These are phyloP conservation scores for Aspergillus sp. DNA, from an alignment of 2,329 filamentous ascomycete species.

Conservation along the genomic window DNA sequence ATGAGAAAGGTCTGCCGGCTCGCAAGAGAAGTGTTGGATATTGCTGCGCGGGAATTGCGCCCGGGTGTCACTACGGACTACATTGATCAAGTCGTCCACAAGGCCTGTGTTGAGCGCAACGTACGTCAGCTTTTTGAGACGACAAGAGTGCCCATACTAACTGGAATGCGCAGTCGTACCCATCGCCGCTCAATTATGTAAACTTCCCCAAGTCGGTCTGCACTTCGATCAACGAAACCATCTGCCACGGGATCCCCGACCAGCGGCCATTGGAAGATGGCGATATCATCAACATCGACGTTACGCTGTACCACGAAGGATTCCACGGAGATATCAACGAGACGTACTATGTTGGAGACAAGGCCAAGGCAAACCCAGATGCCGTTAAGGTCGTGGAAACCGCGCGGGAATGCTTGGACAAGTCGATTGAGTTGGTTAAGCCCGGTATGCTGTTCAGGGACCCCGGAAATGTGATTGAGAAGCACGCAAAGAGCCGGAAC, in stretches of 20 bases:
- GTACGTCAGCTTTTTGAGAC: constrained; percentile 48
- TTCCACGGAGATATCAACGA: constrained; percentile 97
- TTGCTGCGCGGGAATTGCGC: constrained; percentile 72
- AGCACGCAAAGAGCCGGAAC: constrained; percentile 74
- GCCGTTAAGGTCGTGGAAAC: constrained; percentile 86
- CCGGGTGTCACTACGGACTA: constrained; percentile 96
- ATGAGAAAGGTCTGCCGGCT: constrained; percentile 91
- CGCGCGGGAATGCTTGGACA: constrained; percentile 80
- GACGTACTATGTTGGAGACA: constrained; percentile 95
- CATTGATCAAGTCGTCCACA: constrained; percentile 90
- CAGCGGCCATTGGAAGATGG: constrained; percentile 79
- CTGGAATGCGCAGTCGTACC: constrained; percentile 64
- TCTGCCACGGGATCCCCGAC: constrained; percentile 97
- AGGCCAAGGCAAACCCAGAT: constrained; percentile 74
- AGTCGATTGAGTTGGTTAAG: constrained; percentile 85
- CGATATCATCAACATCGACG: constrained; percentile 95
- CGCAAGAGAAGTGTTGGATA: constrained; percentile 85
- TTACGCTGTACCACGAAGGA: constrained; percentile 87
- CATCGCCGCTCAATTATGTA: constrained; percentile 90
- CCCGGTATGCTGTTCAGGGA: constrained; percentile 89
- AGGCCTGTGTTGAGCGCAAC: constrained; percentile 85
- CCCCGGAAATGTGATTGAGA: constrained; percentile 91
- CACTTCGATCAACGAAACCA: constrained; percentile 93
- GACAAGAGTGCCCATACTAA: constrained; percentile 8
- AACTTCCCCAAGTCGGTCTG: constrained; percentile 97